Evolutionary conservation across 257 asterid species (phyloP).

Genomic region (Echites panduratus): DNA sequence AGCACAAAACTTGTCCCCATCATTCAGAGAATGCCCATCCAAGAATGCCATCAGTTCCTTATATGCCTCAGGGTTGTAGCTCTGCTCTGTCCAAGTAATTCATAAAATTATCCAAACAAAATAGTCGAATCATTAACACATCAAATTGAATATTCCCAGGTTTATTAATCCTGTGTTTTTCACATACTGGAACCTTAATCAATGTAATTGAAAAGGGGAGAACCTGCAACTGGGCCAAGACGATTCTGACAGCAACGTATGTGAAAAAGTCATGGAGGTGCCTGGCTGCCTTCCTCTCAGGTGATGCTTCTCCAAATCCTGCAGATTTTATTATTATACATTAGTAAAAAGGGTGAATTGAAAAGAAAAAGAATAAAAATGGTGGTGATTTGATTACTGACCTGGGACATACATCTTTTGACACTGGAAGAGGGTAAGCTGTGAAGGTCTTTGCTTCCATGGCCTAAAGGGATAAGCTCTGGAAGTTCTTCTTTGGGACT

Average conservation of each 20-base stretch:
- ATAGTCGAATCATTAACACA: background rate
- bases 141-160: background rate
- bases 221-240: conserved; percentile 75
- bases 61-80: conserved; percentile 75
- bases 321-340: conserved; percentile 2
- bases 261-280: conserved; percentile 86
- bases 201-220: background rate
- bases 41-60: conserved; percentile 58
- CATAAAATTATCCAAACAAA: conserved; percentile 4
- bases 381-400: conserved; percentile 25
- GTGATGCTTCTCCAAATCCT: conserved; percentile 91
- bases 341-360: background rate
- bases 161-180: background rate
- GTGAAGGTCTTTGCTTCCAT: conserved; percentile 30
- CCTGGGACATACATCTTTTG: conserved; percentile 95
- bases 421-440: conserved; percentile 39
- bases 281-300: conserved; percentile 74
- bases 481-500: conserved; percentile 17
- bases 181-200: background rate
- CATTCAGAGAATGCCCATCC: conserved; percentile 51
- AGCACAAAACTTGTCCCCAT: conserved; percentile 77
- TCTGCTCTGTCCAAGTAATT: conserved; percentile 45
- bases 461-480: conserved; percentile 24
- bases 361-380: background rate
- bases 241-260: conserved; percentile 62